Percentiles rank a stretch among this genome's conserved stretches.
These are phyloP conservation scores for Euryodendron excelsum DNA, from an alignment of 148 eudicot genomes.

Conservation along the genomic window DNA sequence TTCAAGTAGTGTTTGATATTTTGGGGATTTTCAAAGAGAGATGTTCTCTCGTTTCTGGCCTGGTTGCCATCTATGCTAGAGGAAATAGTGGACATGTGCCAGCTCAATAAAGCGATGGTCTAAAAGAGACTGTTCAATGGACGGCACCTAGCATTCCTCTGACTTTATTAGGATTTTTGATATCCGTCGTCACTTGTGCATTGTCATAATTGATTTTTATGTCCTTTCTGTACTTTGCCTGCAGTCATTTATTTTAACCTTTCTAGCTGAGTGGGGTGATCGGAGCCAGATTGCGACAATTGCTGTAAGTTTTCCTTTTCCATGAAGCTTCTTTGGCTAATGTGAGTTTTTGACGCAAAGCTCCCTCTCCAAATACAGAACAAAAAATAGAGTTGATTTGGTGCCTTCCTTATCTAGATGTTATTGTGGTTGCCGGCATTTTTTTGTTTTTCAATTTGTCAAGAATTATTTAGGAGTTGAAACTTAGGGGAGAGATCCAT, in stretches of 20 bases:
- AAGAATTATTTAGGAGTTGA: background rate
- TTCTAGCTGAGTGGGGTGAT: slow-evolving; percentile 99
- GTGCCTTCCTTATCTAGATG: background rate
- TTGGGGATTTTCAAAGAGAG: no score
- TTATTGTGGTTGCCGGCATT: background rate
- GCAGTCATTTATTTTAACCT: slow-evolving; percentile 97
- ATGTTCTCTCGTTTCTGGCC: no score
- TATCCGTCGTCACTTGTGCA: background rate
- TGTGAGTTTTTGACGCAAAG: background rate
- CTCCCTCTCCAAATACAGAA: background rate
- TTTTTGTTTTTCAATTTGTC: background rate
- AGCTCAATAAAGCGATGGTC: no score
- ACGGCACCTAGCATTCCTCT: no score
- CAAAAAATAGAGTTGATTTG: background rate
- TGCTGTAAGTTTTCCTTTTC: slow-evolving; percentile 65
- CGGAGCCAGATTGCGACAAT: slow-evolving; percentile 99
- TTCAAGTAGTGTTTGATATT: no score
- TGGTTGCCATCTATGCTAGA: no score
- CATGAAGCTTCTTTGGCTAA: background rate
- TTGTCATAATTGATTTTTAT: background rate
- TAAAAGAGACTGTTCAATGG: no score
- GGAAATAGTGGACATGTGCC: no score
- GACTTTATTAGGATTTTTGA: background rate
- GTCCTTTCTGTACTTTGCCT: slow-evolving; percentile 17
- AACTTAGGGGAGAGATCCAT: background rate